A percentile compares a stretch with the other conserved stretches of the same genome.
Conservation (phyloP, 768 basidiomycete species). For the Mycena vulgaris region DNA sequence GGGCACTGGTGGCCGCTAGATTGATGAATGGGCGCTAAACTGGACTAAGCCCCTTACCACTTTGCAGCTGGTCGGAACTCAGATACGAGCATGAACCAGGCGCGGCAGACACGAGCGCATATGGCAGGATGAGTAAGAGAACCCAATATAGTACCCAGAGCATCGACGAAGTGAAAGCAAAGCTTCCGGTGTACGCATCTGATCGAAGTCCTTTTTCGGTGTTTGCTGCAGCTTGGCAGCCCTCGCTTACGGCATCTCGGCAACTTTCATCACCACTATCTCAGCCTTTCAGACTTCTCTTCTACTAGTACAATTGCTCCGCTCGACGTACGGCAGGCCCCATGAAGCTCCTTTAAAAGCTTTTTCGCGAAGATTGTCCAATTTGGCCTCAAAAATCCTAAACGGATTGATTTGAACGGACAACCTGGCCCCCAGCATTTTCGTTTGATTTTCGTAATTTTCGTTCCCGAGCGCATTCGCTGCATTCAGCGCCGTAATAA, state of each 20-base stretch:
- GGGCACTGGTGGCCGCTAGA: constrained; percentile 17
- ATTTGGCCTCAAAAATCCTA: too few relatives aligned
- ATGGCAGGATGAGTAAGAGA: constrained; percentile 20
- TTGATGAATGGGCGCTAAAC: not conserved
- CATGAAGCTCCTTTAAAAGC: too few relatives aligned
- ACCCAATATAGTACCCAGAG: constrained; percentile 29
- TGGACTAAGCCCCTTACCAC: constrained; percentile 24
- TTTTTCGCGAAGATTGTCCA: too few relatives aligned
- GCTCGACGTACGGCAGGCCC: too few relatives aligned
- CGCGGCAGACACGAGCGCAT: constrained; percentile 4
- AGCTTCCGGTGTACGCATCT: not conserved
- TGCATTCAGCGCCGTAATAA: too few relatives aligned
- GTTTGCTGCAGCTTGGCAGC: not conserved
- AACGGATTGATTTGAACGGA: too few relatives aligned
- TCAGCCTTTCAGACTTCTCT: not conserved
- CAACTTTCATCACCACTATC: not conserved
- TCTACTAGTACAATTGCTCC: too few relatives aligned
- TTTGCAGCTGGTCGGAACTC: constrained; percentile 36
- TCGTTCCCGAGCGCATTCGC: too few relatives aligned
- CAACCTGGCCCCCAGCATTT: too few relatives aligned
- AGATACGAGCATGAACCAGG: constrained; percentile 28
- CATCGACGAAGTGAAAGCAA: constrained; percentile 21
- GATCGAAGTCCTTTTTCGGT: constrained; percentile 12
- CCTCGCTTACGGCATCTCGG: not conserved
- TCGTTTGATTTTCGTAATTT: too few relatives aligned